These are phyloP conservation scores for Neobulgaria alba DNA, from an alignment of 2,329 filamentous ascomycete genomes.

Conservation along the genomic window DNA sequence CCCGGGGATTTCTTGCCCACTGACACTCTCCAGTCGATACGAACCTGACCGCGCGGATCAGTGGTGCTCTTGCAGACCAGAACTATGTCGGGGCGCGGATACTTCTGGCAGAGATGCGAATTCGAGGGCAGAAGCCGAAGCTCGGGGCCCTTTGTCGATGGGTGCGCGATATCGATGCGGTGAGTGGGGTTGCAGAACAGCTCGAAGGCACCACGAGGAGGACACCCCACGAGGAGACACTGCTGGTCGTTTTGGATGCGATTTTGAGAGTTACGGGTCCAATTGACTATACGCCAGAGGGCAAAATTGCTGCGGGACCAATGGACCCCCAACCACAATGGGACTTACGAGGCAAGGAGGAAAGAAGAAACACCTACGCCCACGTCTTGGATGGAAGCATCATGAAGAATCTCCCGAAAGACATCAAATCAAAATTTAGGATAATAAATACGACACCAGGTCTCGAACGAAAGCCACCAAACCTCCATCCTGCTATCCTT, in stretches of 20 bases:
- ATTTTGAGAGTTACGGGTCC: slow-evolving; percentile 56
- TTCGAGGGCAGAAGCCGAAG: slow-evolving; percentile 56
- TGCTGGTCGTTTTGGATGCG: slow-evolving; percentile 53
- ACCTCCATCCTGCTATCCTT: slow-evolving; percentile 57
- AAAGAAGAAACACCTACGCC: slow-evolving; percentile 41
- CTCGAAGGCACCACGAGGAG: slow-evolving; percentile 35
- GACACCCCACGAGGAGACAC: slow-evolving; percentile 41
- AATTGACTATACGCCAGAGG: slow-evolving; percentile 40
- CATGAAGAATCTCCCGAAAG: slow-evolving; percentile 32
- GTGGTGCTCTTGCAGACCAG: slow-evolving; percentile 55
- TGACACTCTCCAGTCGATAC: slow-evolving; percentile 35
- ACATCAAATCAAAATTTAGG: slow-evolving; percentile 38
- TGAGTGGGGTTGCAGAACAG: slow-evolving; percentile 54
- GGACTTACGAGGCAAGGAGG: slow-evolving; percentile 41
- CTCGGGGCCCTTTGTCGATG: slow-evolving; percentile 62
- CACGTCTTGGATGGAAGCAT: slow-evolving; percentile 51
- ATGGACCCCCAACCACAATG: slow-evolving; percentile 53
- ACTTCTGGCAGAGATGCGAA: slow-evolving; percentile 60
- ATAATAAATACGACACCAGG: slow-evolving; percentile 55
- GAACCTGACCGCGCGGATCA: slow-evolving; percentile 59
- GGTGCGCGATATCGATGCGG: slow-evolving; percentile 63
- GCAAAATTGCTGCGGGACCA: slow-evolving; percentile 29
- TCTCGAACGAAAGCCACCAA: slow-evolving; percentile 54
- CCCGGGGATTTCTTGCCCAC: slow-evolving; percentile 12
- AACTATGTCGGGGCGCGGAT: slow-evolving; percentile 58